These are phyloP conservation scores for Aspergillus udagawae DNA, from an alignment of 2,329 filamentous ascomycete genomes.

Conservation along the genomic window DNA sequence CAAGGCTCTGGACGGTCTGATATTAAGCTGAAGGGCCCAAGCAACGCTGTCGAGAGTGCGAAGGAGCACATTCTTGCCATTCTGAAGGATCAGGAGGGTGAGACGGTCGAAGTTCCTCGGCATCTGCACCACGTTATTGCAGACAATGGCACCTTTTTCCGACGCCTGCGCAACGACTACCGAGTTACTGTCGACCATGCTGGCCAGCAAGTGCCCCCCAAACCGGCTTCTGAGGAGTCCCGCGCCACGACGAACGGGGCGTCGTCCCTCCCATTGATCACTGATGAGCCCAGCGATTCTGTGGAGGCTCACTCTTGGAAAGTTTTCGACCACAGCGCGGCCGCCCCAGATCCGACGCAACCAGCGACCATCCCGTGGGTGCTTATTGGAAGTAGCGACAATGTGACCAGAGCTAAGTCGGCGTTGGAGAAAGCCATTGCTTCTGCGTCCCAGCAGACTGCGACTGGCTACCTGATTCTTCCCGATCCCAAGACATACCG, in stretches of 20 bases:
- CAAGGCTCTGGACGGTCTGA: constrained; percentile 80
- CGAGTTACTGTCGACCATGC: constrained; percentile 90
- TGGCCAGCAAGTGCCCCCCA: constrained; percentile 70
- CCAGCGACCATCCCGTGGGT: constrained; percentile 69
- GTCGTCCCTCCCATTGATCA: constrained; percentile 77
- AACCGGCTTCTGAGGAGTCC: constrained; percentile 52
- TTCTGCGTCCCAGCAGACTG: constrained; percentile 48
- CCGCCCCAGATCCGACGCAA: constrained; percentile 25
- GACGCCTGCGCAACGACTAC: constrained; percentile 77
- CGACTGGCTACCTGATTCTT: constrained; percentile 82
- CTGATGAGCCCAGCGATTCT: constrained; percentile 67
- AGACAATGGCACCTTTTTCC: constrained; percentile 92
- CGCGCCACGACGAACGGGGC: constrained; percentile 55
- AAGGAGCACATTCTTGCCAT: constrained; percentile 76
- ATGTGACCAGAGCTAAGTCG: constrained; percentile 75
- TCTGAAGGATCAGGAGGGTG: constrained; percentile 81
- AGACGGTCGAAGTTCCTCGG: constrained; percentile 79
- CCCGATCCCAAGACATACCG: constrained; percentile 87
- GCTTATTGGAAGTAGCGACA: constrained; percentile 72
- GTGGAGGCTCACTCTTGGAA: constrained; percentile 78
- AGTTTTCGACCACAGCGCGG: constrained; percentile 55
- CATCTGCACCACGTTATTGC: constrained; percentile 74
- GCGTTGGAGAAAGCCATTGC: constrained; percentile 68
- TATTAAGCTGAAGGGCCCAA: constrained; percentile 78
- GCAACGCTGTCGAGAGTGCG: constrained; percentile 74